Percentiles rank a stretch among this genome's conserved stretches.
Conservation (phyloP, 2,329 filamentous ascomycete genomes). For the Xylaria sp. region DNA sequence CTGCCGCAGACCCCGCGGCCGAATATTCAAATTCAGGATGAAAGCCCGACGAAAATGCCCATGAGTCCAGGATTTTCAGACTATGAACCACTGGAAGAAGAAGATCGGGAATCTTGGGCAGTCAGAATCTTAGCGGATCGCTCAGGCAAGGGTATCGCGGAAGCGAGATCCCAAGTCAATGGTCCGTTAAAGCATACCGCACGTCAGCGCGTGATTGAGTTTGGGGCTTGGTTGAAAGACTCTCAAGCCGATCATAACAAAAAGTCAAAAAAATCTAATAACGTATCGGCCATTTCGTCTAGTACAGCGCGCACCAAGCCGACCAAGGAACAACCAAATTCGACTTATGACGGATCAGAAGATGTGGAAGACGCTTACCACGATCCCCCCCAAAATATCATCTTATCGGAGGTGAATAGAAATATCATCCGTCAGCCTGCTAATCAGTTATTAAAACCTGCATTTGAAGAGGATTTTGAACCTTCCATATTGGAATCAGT, state of each 20-base stretch:
- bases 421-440: constrained; percentile 45
- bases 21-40: constrained; percentile 45
- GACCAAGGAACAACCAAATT: constrained; percentile 20
- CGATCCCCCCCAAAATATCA: constrained; percentile 16
- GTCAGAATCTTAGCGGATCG: constrained; percentile 39
- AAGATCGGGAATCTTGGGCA: constrained; percentile 32
- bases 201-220: constrained; percentile 32
- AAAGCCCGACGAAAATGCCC: constrained; percentile 41
- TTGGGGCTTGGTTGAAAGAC: constrained; percentile 26
- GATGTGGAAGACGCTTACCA: constrained; percentile 28
- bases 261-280: constrained; percentile 20
- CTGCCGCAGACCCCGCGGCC: constrained; percentile 40
- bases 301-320: background rate
- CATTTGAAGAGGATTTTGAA: constrained; percentile 43
- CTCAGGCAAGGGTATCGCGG: constrained; percentile 27
- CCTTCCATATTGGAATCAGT: constrained; percentile 48
- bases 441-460: constrained; percentile 33
- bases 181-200: constrained; percentile 26
- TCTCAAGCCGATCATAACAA: constrained; percentile 32
- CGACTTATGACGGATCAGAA: constrained; percentile 38
- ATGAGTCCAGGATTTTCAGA: constrained; percentile 24
- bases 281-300: background rate
- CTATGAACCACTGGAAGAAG: constrained; percentile 26
- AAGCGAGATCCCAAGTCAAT: constrained; percentile 24
- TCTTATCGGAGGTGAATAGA: constrained; percentile 43